Conservation (phyloP, 495 filamentous ascomycete genomes). For the Trichoderma virens region DNA sequence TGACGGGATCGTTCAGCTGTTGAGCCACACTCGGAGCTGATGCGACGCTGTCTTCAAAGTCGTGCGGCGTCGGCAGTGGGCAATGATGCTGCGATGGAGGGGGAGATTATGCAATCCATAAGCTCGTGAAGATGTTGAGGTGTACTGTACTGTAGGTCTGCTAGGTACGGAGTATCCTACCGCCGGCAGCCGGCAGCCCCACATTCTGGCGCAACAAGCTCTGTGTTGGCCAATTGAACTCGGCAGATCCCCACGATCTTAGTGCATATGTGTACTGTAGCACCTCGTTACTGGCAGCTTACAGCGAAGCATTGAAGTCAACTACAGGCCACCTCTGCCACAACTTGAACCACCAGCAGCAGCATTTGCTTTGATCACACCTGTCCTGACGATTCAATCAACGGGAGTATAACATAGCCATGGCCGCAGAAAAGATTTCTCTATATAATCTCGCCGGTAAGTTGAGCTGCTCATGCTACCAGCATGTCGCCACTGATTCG, state of each 20-base stretch:
- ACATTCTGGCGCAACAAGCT: not conserved
- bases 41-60: not conserved
- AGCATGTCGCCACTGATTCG: not conserved
- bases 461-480: not conserved
- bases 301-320: not conserved
- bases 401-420: constrained; percentile 9
- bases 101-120: not conserved
- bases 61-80: not conserved
- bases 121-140: not conserved
- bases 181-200: constrained; percentile 1
- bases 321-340: constrained; percentile 8
- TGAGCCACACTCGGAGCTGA: not conserved
- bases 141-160: not conserved
- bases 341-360: not conserved
- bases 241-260: constrained; percentile 3
- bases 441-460: constrained; percentile 63
- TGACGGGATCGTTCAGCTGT: constrained; percentile 28
- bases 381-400: no score
- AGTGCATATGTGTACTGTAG: no score
- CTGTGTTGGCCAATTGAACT: not conserved
- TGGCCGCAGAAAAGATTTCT: constrained; percentile 49
- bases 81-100: not conserved
- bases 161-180: constrained; percentile 4
- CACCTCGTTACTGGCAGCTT: no score
- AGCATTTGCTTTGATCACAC: not conserved